These are phyloP conservation scores for Lactifluus subvellereus DNA, from an alignment of 768 basidiomycete genomes.

Conservation along the genomic window DNA sequence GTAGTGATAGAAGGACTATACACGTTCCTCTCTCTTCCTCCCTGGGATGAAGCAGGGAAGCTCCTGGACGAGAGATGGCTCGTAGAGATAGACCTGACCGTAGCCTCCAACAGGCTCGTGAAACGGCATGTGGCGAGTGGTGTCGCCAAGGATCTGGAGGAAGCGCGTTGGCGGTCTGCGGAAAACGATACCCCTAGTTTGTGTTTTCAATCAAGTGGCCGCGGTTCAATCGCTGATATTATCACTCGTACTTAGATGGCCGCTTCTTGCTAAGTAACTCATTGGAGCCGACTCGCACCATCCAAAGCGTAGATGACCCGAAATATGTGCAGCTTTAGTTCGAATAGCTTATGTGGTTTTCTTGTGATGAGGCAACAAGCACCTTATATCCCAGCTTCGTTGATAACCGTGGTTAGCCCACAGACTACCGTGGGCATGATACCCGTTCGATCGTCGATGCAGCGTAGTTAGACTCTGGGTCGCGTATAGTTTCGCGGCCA, in stretches of 20 bases:
- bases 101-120: conserved; percentile 56
- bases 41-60: conserved; percentile 63
- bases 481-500: not conserved
- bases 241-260: conserved; percentile 34
- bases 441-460: too few species aligned
- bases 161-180: conserved; percentile 65
- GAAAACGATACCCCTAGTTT: conserved; percentile 75
- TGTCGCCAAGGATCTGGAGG: conserved; percentile 56
- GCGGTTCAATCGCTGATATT: not conserved
- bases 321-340: conserved; percentile 16
- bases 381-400: not conserved
- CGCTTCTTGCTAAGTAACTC: conserved; percentile 37
- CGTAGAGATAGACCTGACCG: conserved; percentile 50
- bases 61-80: conserved; percentile 77
- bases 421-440: too few species aligned
- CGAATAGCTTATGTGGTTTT: not conserved
- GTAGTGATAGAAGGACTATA: conserved; percentile 91
- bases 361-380: not conserved
- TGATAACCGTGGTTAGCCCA: not conserved
- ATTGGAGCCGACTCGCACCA: conserved; percentile 37
- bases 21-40: conserved; percentile 61
- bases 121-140: conserved; percentile 74
- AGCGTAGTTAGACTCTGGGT: too few species aligned
- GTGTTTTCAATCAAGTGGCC: conserved; percentile 17
- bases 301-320: conserved; percentile 41